Evolutionary conservation across 129 eudicot species (phyloP).

Genomic region (Chrysanthemum makinoi): DNA sequence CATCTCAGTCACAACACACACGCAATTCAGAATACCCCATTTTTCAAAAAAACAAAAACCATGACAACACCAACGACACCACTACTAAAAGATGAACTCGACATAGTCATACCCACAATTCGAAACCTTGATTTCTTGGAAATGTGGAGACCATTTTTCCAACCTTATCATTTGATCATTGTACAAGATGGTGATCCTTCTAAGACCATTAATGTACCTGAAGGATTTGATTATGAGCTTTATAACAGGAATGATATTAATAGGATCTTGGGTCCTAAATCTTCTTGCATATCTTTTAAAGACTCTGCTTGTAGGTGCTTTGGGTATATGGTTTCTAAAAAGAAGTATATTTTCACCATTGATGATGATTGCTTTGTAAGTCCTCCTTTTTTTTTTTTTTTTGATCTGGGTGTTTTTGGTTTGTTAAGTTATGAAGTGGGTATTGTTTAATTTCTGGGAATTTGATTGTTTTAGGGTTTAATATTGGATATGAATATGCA

Average conservation of each 20-base stretch:
- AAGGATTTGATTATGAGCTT: slow-evolving; percentile 64
- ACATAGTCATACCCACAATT: slow-evolving; percentile 53
- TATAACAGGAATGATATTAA: slow-evolving; percentile 64
- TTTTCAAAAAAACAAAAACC: slow-evolving; percentile 8
- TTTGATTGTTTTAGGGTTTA: slow-evolving; percentile 9
- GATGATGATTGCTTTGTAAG: slow-evolving; percentile 79
- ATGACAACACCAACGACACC: slow-evolving; percentile 35
- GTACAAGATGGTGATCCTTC: slow-evolving; percentile 64
- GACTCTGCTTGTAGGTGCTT: slow-evolving; percentile 72
- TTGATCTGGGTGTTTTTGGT: neutral
- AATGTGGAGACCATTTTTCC: slow-evolving; percentile 64
- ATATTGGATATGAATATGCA: slow-evolving; percentile 3
- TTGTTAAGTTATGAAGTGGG: neutral
- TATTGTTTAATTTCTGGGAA: neutral
- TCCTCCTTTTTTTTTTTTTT: neutral
- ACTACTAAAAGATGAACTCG: slow-evolving; percentile 47
- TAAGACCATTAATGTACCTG: slow-evolving; percentile 45
- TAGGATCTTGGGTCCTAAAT: slow-evolving; percentile 55
- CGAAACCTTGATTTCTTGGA: slow-evolving; percentile 64
- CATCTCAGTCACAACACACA: neutral
- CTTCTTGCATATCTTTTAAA: slow-evolving; percentile 63
- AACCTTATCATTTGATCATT: slow-evolving; percentile 50
- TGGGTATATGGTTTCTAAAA: slow-evolving; percentile 55
- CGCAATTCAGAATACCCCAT: neutral
- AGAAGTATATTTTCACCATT: slow-evolving; percentile 53